Evolutionary conservation across 108 stramenopile species (phyloP).

Genomic region (Parietichytrium sp.): DNA sequence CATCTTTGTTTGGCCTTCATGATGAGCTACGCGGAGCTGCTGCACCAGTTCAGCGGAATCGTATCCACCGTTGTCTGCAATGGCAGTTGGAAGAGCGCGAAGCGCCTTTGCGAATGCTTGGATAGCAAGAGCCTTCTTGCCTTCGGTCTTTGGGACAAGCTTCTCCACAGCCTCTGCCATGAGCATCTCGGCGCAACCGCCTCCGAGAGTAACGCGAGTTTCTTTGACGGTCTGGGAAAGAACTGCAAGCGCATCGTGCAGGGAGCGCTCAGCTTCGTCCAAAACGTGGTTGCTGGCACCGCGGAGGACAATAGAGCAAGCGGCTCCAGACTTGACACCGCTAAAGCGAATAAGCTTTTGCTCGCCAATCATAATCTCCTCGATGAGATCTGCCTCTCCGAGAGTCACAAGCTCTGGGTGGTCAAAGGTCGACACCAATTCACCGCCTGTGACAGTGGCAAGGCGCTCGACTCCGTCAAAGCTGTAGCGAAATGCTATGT

Average conservation of each 20-base stretch:
- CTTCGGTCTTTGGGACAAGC: constrained; percentile 79
- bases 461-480: constrained; percentile 98
- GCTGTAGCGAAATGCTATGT: no score
- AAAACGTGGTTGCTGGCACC: constrained; percentile 91
- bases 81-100: constrained; percentile 89
- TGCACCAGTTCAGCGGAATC: constrained; percentile 95
- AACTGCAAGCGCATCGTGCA: constrained; percentile 97
- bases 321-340: constrained; percentile 88
- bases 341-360: constrained; percentile 89
- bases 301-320: constrained; percentile 94
- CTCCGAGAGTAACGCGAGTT: constrained; percentile 88
- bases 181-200: constrained; percentile 90
- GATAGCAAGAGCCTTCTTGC: constrained; percentile 97
- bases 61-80: constrained; percentile 99
- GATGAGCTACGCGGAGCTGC: constrained; percentile 87
- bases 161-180: constrained; percentile 81
- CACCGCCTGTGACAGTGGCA: constrained; percentile 90
- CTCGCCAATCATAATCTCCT: constrained; percentile 94
- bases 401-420: constrained; percentile 88
- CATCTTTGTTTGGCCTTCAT: constrained; percentile 71
- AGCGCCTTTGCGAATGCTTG: constrained; percentile 91
- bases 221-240: constrained; percentile 88
- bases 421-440: constrained; percentile 95
- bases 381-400: constrained; percentile 79
- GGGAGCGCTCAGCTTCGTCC: constrained; percentile 92